Evolutionary conservation across 2,329 filamentous ascomycete genomes (phyloP), one percentile per base, ranked within the genome.

Genomic region (Phaeosphaeriaceae sp.): DNA sequence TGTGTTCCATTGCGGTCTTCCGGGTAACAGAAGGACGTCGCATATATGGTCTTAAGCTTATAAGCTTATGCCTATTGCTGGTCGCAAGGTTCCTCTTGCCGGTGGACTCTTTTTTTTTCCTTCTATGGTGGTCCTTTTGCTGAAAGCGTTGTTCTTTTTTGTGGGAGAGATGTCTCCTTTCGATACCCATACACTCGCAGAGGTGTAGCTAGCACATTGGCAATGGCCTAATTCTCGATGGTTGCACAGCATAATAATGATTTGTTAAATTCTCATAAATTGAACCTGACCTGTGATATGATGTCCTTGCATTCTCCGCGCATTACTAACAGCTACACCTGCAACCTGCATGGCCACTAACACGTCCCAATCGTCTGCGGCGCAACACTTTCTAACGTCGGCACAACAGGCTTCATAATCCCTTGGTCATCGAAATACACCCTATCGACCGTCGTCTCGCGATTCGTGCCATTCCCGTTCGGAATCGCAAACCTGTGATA

Each of bases 401-500:
- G 68, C 24, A 69, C 60, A 20, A 73, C 65, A 15, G 64, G 61
- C 52, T 59, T 54, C 17, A 73, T 71, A 6, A 71, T 51, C 2
- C 70, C 70, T 17, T 62, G 19, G 1, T 56, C 57, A 51, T 72
- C 68, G 52, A 72, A 73, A n/a, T 52, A 68, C 7, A 73, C 25
- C 44, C 49, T 54, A 33, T 73, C 70, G 33, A 73, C 68, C 0
- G 65, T 70, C 5, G 67, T 69, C 48, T 70, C 70, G 3, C 70
- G 53, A 21, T 57, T 52, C 10, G 67, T 72, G 2, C 70, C 70
- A 50, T 63, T 62, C 1, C 70, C 69, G 25, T 56, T 56, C 0
- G 69, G 68, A 41, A 73, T 70, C 7, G 51, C 59, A 31, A 72
- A 73, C 4, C 70, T 68, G 41, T 73, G 69, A 45, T 73, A 73